Evolutionary conservation across 169 alveolate species (phyloP).

Genomic region (Cryptosporidium bovis): DNA sequence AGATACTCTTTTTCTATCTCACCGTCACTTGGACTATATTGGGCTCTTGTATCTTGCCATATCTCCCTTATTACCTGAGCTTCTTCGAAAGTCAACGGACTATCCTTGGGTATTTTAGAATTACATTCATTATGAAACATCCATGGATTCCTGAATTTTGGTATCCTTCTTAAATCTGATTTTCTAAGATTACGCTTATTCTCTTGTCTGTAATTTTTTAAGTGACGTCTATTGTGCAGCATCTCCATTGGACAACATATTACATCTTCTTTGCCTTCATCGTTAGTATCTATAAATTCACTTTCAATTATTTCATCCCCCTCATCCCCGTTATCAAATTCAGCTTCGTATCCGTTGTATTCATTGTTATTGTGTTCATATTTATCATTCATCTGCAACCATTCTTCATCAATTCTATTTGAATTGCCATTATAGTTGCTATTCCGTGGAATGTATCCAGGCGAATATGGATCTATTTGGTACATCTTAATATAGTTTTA

Average conservation of each 20-base stretch:
- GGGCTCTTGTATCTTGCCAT: conserved; percentile 75
- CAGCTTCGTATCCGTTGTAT: too few relatives aligned
- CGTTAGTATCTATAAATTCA: too few relatives aligned
- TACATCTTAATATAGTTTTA: too few relatives aligned
- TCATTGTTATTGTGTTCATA: too few relatives aligned
- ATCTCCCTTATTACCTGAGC: conserved; percentile 69
- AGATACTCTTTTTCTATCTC: conserved; percentile 65
- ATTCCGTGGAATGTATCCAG: too few relatives aligned
- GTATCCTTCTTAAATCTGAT: conserved; percentile 44
- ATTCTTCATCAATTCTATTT: too few relatives aligned
- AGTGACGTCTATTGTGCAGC: conserved; percentile 39
- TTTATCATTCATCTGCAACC: too few relatives aligned
- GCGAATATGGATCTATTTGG: too few relatives aligned
- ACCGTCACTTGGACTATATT: conserved; percentile 70
- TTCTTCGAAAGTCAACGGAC: conserved; percentile 55
- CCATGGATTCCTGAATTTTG: conserved; percentile 68
- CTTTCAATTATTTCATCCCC: too few relatives aligned
- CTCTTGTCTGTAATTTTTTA: conserved; percentile 18
- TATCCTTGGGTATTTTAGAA: conserved; percentile 20
- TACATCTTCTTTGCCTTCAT: conserved; percentile 7
- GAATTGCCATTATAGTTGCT: too few relatives aligned
- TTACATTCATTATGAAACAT: neutral
- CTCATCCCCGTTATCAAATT: too few relatives aligned
- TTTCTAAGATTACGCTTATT: conserved; percentile 7
- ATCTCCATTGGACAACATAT: conserved; percentile 69